A percentile compares a stretch with the other conserved stretches of the same genome.
phyloP scores from a whole-genome alignment of 257 asterid genomes.

The Solanum ossicruentum region DNA sequence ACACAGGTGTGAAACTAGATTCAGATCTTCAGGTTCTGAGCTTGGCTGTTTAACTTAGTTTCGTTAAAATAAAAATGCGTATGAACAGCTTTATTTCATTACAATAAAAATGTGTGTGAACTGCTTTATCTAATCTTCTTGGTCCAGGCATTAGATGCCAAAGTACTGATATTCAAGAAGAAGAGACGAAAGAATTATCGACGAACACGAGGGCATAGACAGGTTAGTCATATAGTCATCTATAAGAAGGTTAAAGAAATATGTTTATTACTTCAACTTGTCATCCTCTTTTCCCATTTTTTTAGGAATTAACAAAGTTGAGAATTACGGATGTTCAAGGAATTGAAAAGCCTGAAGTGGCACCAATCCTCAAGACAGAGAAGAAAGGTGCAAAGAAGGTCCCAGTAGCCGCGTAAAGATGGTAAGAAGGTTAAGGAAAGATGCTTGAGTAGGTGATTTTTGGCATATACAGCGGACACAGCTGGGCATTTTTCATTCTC shows the following conservation, averaged over 20 bases:
- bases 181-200: constrained; percentile 94
- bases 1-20: neutral
- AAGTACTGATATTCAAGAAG: constrained; percentile 91
- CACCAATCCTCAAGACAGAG: constrained; percentile 22
- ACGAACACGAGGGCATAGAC: constrained; percentile 85
- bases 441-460: neutral
- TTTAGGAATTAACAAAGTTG: constrained; percentile 81
- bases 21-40: neutral
- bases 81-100: neutral
- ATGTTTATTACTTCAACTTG: neutral
- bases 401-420: constrained; percentile 30
- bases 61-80: neutral
- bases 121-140: neutral
- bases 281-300: neutral
- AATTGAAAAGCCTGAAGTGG: constrained; percentile 45
- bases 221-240: constrained; percentile 33
- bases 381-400: constrained; percentile 34
- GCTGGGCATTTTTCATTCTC: neutral
- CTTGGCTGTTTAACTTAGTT: neutral
- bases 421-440: constrained; percentile 5
- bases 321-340: constrained; percentile 81
- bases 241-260: neutral
- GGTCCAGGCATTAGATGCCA: constrained; percentile 84
- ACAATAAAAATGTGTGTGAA: neutral
- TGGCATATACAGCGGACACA: neutral